Evolutionary conservation across 2,329 filamentous ascomycete species (phyloP).

Genomic region (Fusarium sp.): DNA sequence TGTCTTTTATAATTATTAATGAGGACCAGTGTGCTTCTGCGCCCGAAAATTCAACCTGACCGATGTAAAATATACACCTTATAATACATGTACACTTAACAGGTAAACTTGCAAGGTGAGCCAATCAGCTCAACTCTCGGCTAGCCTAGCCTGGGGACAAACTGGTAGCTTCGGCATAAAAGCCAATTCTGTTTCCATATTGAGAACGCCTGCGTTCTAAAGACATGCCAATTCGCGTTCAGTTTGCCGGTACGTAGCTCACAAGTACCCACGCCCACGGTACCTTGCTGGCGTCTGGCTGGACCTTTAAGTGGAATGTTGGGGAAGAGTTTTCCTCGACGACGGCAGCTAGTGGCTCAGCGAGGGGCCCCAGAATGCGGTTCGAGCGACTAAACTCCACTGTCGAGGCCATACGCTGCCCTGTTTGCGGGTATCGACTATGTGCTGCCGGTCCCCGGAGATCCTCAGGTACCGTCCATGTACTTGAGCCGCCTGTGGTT

Average conservation of each 20-base stretch:
- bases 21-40: constrained; percentile 4
- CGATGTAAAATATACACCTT: constrained; percentile 34
- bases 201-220: constrained; percentile 17
- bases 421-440: constrained; percentile 34
- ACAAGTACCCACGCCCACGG: constrained; percentile 22
- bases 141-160: constrained; percentile 36
- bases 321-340: constrained; percentile 49
- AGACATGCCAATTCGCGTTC: constrained; percentile 4
- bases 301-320: constrained; percentile 50
- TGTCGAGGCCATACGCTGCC: constrained; percentile 15
- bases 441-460: constrained; percentile 31
- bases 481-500: constrained; percentile 26
- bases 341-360: constrained; percentile 46
- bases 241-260: constrained; percentile 20
- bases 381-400: constrained; percentile 33
- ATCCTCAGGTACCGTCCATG: constrained; percentile 33
- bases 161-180: constrained; percentile 46
- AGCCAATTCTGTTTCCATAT: constrained; percentile 27
- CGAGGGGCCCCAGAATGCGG: constrained; percentile 39
- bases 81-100: constrained; percentile 33
- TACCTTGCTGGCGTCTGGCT: constrained; percentile 47
- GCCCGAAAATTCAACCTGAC: background rate
- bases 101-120: constrained; percentile 29
- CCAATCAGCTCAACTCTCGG: constrained; percentile 38
- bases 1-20: constrained; percentile 9